Evolutionary conservation across 148 eudicot species (phyloP).

Genomic region (Salicornia ramosissima): DNA sequence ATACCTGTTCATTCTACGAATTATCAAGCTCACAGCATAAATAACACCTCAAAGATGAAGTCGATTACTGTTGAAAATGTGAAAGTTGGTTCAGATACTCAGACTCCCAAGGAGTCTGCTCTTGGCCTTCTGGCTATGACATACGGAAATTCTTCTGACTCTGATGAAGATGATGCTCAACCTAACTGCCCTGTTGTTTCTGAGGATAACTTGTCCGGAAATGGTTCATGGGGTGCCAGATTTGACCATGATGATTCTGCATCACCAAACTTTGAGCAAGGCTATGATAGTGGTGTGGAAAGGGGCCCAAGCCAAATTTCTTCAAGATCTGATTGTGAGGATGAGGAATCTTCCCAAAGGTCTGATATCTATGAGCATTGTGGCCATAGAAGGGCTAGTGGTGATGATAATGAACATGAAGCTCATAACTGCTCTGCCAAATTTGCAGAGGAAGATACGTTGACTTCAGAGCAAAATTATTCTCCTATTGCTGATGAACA

Average conservation of each 20-base stretch:
- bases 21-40: slow-evolving; percentile 21
- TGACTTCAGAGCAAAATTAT: slow-evolving; percentile 29
- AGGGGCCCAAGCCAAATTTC: slow-evolving; percentile 19
- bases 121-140: slow-evolving; percentile 84
- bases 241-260: slow-evolving; percentile 34
- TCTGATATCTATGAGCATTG: slow-evolving; percentile 23
- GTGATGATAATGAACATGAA: slow-evolving; percentile 29
- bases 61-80: slow-evolving; percentile 22
- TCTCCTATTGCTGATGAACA: slow-evolving; percentile 25
- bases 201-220: slow-evolving; percentile 30
- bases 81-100: slow-evolving; percentile 24
- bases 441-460: slow-evolving; percentile 30
- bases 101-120: slow-evolving; percentile 44
- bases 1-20: slow-evolving; percentile 36
- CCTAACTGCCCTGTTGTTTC: slow-evolving; percentile 36
- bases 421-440: slow-evolving; percentile 39
- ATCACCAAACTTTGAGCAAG: slow-evolving; percentile 31
- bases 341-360: slow-evolving; percentile 29
- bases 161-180: slow-evolving; percentile 58
- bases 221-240: slow-evolving; percentile 32
- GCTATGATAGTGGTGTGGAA: slow-evolving; percentile 29
- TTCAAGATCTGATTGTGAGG: slow-evolving; percentile 32
- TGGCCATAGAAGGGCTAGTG: slow-evolving; percentile 28
- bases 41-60: slow-evolving; percentile 15
- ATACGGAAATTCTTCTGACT: slow-evolving; percentile 76